These are phyloP conservation scores for Marasmius oreades DNA, from an alignment of 1,284 basidiomycete species.

Conservation along the genomic window DNA sequence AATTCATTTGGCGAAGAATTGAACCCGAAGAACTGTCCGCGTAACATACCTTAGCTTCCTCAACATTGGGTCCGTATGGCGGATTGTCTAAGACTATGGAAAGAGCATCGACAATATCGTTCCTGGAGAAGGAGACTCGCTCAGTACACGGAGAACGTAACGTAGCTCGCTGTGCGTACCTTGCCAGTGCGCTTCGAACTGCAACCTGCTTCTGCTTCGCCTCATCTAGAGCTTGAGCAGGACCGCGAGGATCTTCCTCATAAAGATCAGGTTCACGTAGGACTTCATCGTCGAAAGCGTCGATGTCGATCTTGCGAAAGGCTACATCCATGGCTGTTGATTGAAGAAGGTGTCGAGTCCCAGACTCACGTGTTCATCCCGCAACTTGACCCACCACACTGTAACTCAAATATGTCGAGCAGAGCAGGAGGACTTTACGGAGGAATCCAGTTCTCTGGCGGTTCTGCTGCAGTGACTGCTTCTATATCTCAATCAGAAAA, in stretches of 20 bases:
- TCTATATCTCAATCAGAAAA: conserved; percentile 18
- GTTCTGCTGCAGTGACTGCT: conserved; percentile 32
- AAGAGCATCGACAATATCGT: conserved; percentile 75
- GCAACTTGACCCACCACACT: not conserved
- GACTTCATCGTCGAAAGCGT: conserved; percentile 90
- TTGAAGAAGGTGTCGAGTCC: not conserved
- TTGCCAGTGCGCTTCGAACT: conserved; percentile 72
- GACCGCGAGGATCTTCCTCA: conserved; percentile 81
- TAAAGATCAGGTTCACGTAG: conserved; percentile 84
- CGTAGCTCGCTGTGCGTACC: conserved; percentile 42
- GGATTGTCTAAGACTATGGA: conserved; percentile 68
- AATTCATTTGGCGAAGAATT: not conserved
- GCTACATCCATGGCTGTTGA: conserved; percentile 59
- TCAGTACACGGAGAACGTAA: not conserved
- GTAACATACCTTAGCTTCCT: conserved; percentile 80
- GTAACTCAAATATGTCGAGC: conserved; percentile 52
- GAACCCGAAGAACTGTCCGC: not conserved
- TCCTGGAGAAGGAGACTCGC: conserved; percentile 30
- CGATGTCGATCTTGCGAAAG: conserved; percentile 94
- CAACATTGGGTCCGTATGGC: conserved; percentile 82
- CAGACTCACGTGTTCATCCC: conserved; percentile 4
- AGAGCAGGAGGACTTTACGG: conserved; percentile 78
- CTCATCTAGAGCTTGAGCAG: conserved; percentile 71
- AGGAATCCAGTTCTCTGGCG: conserved; percentile 70
- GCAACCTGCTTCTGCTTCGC: conserved; percentile 72